A percentile compares a stretch with the other conserved stretches of the same genome.
Conservation (phyloP, 1,284 basidiomycete genomes). For the Sporisorium sorghi region DNA sequence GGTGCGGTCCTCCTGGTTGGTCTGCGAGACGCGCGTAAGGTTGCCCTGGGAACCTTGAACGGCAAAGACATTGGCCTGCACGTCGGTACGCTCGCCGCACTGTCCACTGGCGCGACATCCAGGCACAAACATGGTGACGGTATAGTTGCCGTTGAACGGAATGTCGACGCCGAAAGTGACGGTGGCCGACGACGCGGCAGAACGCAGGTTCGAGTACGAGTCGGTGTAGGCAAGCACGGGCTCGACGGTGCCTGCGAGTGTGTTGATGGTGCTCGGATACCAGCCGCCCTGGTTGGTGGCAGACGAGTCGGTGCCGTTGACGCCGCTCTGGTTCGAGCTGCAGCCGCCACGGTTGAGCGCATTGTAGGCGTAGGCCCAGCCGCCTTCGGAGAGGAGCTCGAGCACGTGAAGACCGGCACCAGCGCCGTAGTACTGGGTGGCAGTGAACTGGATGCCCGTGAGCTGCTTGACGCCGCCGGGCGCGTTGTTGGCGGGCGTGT, state of each 20-base stretch:
- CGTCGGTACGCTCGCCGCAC: conserved; percentile 82
- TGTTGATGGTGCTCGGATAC: conserved; percentile 55
- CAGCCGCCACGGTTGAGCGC: conserved; percentile 60
- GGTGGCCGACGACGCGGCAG: conserved; percentile 74
- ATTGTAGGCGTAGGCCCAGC: conserved; percentile 62
- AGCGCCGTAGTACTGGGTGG: conserved; percentile 81
- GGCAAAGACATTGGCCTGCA: conserved; percentile 85
- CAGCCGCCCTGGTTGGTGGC: conserved; percentile 58
- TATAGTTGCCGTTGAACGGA: conserved; percentile 85
- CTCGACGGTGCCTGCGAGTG: conserved; percentile 80
- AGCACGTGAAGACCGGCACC: conserved; percentile 87
- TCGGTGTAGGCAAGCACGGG: conserved; percentile 80
- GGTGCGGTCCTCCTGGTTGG: conserved; percentile 76
- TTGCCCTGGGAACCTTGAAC: conserved; percentile 41
- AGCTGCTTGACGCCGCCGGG: conserved; percentile 73
- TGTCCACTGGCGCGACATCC: conserved; percentile 85
- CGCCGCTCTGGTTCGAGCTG: conserved; percentile 51
- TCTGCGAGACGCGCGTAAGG: conserved; percentile 78
- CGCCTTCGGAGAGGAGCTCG: conserved; percentile 87
- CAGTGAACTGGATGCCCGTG: conserved; percentile 78
- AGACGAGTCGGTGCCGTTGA: conserved; percentile 52
- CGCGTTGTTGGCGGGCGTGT: conserved; percentile 54
- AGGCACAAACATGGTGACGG: conserved; percentile 84
- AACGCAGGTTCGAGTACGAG: conserved; percentile 75
- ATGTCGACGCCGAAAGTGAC: conserved; percentile 92